These are phyloP conservation scores for Aspergillus sp. DNA, from an alignment of 2,329 filamentous ascomycete genomes.

Conservation along the genomic window DNA sequence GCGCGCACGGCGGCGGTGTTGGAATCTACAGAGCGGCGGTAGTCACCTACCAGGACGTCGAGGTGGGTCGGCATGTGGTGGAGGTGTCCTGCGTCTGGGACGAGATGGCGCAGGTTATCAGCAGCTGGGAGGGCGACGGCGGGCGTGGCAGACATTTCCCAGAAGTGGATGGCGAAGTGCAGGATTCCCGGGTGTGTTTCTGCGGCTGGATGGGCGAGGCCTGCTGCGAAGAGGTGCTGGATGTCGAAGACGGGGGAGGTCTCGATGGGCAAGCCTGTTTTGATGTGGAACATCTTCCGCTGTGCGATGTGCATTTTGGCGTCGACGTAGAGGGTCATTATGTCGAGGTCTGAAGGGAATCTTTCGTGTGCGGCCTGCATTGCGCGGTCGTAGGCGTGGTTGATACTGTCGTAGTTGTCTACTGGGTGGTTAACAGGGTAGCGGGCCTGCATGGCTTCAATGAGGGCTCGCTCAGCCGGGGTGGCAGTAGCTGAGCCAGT, in stretches of 20 bases:
- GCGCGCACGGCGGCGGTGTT: constrained; percentile 67
- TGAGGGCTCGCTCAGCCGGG: constrained; percentile 61
- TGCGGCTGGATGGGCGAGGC: constrained; percentile 53
- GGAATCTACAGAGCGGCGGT: constrained; percentile 63
- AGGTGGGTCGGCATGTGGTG: constrained; percentile 78
- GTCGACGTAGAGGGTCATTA: constrained; percentile 63
- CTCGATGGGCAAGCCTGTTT: constrained; percentile 56
- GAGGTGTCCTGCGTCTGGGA: constrained; percentile 69
- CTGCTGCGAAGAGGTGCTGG: constrained; percentile 59
- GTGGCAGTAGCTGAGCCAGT: constrained; percentile 24
- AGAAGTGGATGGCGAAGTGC: constrained; percentile 74
- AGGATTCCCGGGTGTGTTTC: constrained; percentile 66
- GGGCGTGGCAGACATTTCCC: constrained; percentile 71
- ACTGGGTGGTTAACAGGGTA: constrained; percentile 57
- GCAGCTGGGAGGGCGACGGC: constrained; percentile 63
- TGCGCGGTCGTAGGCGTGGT: constrained; percentile 49
- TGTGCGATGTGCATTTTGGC: constrained; percentile 65
- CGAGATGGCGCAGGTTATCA: constrained; percentile 61
- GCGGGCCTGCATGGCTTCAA: constrained; percentile 61
- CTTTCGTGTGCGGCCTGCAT: constrained; percentile 58
- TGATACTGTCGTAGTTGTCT: constrained; percentile 55
- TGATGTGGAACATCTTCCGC: constrained; percentile 60
- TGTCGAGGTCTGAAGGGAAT: constrained; percentile 60
- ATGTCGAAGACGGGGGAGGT: constrained; percentile 59
- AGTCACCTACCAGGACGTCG: constrained; percentile 72